phyloP scores from a whole-genome alignment of 129 eudicot species.

The Scalesia atractyloides region DNA sequence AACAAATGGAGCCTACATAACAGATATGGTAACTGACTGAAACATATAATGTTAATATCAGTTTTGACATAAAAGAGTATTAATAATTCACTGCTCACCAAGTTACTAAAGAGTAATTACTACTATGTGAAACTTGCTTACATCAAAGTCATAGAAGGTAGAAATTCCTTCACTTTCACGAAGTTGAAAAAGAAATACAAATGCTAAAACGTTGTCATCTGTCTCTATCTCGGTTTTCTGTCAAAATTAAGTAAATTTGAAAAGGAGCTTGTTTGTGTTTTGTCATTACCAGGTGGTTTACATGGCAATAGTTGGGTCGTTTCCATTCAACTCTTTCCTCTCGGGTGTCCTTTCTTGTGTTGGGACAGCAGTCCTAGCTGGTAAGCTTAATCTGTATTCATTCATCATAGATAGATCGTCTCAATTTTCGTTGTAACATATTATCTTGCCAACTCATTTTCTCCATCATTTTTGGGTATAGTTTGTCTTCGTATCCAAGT shows the following conservation, averaged over 20 bases:
- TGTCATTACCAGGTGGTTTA: slow-evolving; percentile 54
- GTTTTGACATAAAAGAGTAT: background rate
- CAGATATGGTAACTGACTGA: background rate
- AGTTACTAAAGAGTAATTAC: background rate
- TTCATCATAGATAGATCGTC: background rate
- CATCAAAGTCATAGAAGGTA: background rate
- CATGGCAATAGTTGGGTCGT: slow-evolving; percentile 83
- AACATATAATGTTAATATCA: background rate
- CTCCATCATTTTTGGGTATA: slow-evolving; percentile 23
- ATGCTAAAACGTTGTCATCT: background rate
- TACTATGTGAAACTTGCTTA: background rate
- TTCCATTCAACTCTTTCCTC: slow-evolving; percentile 86
- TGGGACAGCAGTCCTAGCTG: slow-evolving; percentile 89
- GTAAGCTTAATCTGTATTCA: slow-evolving; percentile 39
- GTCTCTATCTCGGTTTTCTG: background rate
- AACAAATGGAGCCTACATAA: background rate
- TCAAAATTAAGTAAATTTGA: background rate
- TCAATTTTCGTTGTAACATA: background rate
- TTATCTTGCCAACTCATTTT: slow-evolving; percentile 5
- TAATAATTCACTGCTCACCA: background rate
- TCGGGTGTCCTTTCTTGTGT: slow-evolving; percentile 87
- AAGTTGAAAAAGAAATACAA: background rate
- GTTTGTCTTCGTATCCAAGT: slow-evolving; percentile 91
- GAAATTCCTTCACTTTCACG: background rate
- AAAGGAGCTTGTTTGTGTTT: background rate